Evolutionary conservation across 805 yeast genomes (phyloP).

Genomic region (Starmerella asiatica): DNA sequence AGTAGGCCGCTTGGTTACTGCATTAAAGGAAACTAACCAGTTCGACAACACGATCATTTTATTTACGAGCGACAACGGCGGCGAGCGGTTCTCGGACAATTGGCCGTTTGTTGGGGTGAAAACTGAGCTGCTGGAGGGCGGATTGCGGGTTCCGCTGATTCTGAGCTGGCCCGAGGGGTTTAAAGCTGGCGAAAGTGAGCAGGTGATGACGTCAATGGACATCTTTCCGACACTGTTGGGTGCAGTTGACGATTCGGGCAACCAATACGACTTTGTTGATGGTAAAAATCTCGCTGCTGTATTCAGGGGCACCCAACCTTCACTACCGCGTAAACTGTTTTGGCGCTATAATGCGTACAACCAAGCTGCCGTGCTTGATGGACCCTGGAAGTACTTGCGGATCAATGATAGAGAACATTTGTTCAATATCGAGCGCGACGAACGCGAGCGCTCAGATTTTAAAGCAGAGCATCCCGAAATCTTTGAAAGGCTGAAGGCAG

Average conservation of each 20-base stretch:
- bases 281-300: conserved; percentile 31
- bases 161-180: conserved; percentile 32
- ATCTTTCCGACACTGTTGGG: conserved; percentile 44
- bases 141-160: conserved; percentile 44
- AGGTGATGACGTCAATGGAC: conserved; percentile 47
- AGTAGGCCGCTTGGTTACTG: conserved; percentile 37
- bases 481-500: conserved; percentile 32
- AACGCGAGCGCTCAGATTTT: conserved; percentile 40
- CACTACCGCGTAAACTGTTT: conserved; percentile 16
- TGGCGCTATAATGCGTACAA: conserved; percentile 20
- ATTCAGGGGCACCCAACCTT: conserved; percentile 26
- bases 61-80: conserved; percentile 54
- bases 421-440: conserved; percentile 29
- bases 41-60: conserved; percentile 43
- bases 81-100: conserved; percentile 49
- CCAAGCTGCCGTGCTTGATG: conserved; percentile 18
- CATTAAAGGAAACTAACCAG: conserved; percentile 33
- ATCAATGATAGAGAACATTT: conserved; percentile 18
- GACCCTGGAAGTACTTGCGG: conserved; percentile 17
- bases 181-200: conserved; percentile 22
- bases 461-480: conserved; percentile 29
- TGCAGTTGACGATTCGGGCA: conserved; percentile 27
- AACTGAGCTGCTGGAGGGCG: conserved; percentile 49
- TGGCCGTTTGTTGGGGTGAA: conserved; percentile 39
- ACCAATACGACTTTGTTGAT: conserved; percentile 38